These are phyloP conservation scores for Arthroderma uncinatum DNA, from an alignment of 2,329 filamentous ascomycete species.

Conservation along the genomic window DNA sequence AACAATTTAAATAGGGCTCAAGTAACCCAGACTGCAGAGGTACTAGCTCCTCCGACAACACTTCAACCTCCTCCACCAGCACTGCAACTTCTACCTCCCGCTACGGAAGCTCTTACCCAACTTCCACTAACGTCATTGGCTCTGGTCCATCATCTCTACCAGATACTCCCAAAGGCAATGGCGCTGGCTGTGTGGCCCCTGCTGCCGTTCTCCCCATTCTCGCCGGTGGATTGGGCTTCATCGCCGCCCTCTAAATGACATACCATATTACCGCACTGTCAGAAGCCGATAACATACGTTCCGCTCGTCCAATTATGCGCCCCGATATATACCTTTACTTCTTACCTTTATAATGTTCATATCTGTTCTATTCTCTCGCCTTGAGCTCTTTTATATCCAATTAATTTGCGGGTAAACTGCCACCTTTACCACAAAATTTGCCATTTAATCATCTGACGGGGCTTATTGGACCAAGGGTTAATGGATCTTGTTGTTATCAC, in stretches of 20 bases:
- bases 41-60: background rate
- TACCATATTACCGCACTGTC: background rate
- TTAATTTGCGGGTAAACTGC: background rate
- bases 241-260: background rate
- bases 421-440: background rate
- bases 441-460: background rate
- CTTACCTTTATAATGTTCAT: background rate
- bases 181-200: background rate
- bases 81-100: background rate
- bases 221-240: conserved; percentile 2
- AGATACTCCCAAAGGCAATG: background rate
- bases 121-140: background rate
- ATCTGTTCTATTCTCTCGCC: background rate
- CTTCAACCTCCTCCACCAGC: background rate
- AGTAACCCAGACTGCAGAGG: conserved; percentile 1
- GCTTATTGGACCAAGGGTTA: background rate
- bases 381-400: background rate
- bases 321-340: background rate
- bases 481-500: background rate
- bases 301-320: background rate
- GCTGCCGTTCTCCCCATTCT: background rate
- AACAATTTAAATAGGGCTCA: background rate
- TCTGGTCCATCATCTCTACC: background rate
- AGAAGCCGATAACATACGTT: background rate
- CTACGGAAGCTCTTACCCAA: background rate